Conservation (phyloP, 2,329 filamentous ascomycete species). For the Fusarium caatingaense region DNA sequence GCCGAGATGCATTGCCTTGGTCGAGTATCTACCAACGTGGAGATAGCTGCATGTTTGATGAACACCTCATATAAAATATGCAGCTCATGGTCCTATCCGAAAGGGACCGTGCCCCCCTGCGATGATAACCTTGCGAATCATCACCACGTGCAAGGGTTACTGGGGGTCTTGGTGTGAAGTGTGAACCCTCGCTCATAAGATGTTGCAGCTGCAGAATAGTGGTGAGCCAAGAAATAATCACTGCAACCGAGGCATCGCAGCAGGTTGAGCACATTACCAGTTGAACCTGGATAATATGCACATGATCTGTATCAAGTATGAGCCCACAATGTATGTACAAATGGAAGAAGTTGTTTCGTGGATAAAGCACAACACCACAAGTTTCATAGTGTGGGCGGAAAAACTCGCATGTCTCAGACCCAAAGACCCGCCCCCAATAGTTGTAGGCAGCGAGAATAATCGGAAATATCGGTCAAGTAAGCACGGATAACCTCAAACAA, state of each 20-base stretch:
- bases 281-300: constrained; percentile 5
- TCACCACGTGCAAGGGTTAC: constrained; percentile 29
- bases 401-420: constrained; percentile 28
- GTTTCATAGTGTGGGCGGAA: constrained; percentile 26
- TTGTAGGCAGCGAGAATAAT: constrained; percentile 18
- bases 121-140: constrained; percentile 24
- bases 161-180: constrained; percentile 14
- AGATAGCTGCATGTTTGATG: constrained; percentile 35
- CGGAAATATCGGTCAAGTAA: constrained; percentile 18
- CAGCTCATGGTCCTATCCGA: constrained; percentile 30
- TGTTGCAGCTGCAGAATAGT: constrained; percentile 20
- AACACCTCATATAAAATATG: constrained; percentile 36
- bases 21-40: constrained; percentile 21
- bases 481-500: constrained; percentile 2
- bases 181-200: constrained; percentile 8
- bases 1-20: constrained; percentile 17
- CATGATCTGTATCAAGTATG: constrained; percentile 6
- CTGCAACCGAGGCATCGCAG: constrained; percentile 11
- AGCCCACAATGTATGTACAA: constrained; percentile 9
- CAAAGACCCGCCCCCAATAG: neutral
- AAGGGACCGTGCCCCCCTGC: constrained; percentile 22
- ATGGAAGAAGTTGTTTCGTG: constrained; percentile 11
- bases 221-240: constrained; percentile 15
- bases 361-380: constrained; percentile 24
- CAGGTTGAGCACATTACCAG: neutral